These are phyloP conservation scores for Saturnispora gosingensis DNA, from an alignment of 805 yeast genomes.

Conservation along the genomic window DNA sequence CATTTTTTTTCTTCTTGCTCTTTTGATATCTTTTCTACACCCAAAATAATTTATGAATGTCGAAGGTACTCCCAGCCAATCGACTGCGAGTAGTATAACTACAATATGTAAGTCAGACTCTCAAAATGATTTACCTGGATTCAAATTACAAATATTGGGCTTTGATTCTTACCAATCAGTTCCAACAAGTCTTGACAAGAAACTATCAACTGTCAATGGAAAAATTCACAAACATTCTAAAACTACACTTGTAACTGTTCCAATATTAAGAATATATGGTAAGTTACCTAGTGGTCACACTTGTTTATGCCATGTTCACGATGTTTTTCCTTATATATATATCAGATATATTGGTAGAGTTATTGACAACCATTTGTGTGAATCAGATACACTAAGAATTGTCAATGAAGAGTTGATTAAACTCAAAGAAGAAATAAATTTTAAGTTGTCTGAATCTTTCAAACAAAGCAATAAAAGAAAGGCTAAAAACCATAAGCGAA, in stretches of 20 bases:
- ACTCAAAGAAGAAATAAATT: slow-evolving; percentile 13
- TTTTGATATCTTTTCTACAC: not conserved
- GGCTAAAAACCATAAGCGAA: not conserved
- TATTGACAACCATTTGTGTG: slow-evolving; percentile 8
- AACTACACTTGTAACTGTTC: slow-evolving; percentile 43
- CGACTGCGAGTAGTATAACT: not conserved
- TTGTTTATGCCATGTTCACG: slow-evolving; percentile 67
- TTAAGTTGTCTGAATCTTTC: slow-evolving; percentile 30
- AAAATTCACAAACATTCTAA: slow-evolving; percentile 7
- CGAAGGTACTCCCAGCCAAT: not conserved
- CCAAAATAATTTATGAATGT: not conserved
- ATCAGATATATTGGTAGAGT: slow-evolving; percentile 24
- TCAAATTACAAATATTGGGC: slow-evolving; percentile 48
- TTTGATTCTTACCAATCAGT: slow-evolving; percentile 57
- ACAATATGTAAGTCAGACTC: not conserved
- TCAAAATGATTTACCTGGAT: slow-evolving; percentile 5
- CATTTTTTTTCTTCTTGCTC: not conserved
- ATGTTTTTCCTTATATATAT: slow-evolving; percentile 73
- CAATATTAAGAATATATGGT: slow-evolving; percentile 74
- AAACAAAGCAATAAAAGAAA: slow-evolving; percentile 12
- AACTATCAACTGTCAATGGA: slow-evolving; percentile 25
- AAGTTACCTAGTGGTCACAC: slow-evolving; percentile 51
- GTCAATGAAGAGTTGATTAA: slow-evolving; percentile 10
- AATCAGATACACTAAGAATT: slow-evolving; percentile 28
- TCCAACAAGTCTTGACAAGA: slow-evolving; percentile 47